Conservation (phyloP, 768 basidiomycete genomes). For the Leccinum disarticulatum region DNA sequence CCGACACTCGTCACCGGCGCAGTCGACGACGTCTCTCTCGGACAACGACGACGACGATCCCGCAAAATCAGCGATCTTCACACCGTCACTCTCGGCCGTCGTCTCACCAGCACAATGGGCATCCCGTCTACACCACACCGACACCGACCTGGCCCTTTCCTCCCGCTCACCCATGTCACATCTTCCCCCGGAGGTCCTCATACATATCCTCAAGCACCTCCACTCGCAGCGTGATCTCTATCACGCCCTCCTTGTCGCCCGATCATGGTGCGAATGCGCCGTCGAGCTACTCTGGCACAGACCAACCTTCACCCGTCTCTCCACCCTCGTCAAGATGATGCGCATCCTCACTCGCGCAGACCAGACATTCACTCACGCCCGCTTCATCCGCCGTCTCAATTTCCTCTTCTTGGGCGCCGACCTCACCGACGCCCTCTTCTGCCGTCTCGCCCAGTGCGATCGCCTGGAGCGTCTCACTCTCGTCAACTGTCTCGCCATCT, state of each 20-base stretch:
- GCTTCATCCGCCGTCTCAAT: constrained; percentile 89
- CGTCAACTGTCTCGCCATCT: constrained; percentile 70
- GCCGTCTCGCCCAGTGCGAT: constrained; percentile 68
- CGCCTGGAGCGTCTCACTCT: constrained; percentile 88
- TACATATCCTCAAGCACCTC: constrained; percentile 87
- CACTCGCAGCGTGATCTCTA: constrained; percentile 73
- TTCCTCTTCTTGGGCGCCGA: constrained; percentile 69
- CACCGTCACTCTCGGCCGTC: constrained; percentile 37
- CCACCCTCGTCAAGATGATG: constrained; percentile 78
- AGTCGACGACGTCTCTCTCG: constrained; percentile 76
- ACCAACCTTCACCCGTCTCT: constrained; percentile 68
- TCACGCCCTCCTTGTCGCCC: constrained; percentile 74
- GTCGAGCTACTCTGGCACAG: constrained; percentile 96
- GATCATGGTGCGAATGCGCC: constrained; percentile 93
- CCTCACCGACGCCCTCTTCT: constrained; percentile 74
- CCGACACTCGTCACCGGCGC: constrained; percentile 49
- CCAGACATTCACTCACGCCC: constrained; percentile 83
- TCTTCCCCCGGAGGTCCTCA: constrained; percentile 88
- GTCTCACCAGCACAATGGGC: constrained; percentile 70
- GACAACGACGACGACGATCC: constrained; percentile 72
- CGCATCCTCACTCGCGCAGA: constrained; percentile 59
- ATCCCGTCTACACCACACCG: constrained; percentile 35
- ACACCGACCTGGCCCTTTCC: constrained; percentile 25
- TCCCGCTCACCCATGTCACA: constrained; percentile 57
- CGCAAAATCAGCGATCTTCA: constrained; percentile 45